Conservation (phyloP, 139 green algal species). For the Mesostigma viride region DNA sequence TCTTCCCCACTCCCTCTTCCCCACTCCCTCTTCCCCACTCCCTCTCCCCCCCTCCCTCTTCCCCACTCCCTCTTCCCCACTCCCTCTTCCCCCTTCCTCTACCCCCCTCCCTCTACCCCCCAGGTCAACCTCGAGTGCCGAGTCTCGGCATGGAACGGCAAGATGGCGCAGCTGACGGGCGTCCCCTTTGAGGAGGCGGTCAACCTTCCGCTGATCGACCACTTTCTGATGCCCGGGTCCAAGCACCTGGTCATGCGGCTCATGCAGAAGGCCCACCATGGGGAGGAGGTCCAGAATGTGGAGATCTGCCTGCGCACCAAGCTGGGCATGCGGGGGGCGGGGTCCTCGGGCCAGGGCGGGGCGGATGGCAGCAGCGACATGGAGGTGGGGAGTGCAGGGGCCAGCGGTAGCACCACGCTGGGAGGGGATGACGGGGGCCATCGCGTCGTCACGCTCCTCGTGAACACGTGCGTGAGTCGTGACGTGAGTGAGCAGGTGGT, state of each 20-base stretch:
- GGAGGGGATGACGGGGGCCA: no score
- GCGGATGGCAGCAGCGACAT: not conserved
- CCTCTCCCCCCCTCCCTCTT: no score
- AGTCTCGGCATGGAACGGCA: conserved; percentile 24
- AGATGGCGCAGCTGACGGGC: conserved; percentile 32
- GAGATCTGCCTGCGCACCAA: conserved; percentile 28
- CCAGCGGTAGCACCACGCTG: no score
- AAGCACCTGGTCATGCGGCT: conserved; percentile 21
- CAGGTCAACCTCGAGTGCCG: conserved; percentile 18
- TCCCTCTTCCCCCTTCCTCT: no score
- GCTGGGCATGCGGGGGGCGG: no score
- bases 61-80: no score
- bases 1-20: no score
- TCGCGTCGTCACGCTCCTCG: conserved; percentile 27
- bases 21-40: no score
- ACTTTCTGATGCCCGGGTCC: conserved; percentile 21
- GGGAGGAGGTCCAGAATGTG: conserved; percentile 33
- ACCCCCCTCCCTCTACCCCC: no score
- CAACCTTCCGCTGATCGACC: conserved; percentile 21
- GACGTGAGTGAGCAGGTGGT: conserved; percentile 34
- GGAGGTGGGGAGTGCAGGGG: no score
- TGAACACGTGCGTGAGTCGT: conserved; percentile 28
- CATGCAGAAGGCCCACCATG: conserved; percentile 25
- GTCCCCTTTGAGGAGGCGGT: conserved; percentile 25
- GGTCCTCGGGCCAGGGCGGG: no score